phyloP scores from a whole-genome alignment of 208 protist species.

The Blechomonas ayalai region DNA sequence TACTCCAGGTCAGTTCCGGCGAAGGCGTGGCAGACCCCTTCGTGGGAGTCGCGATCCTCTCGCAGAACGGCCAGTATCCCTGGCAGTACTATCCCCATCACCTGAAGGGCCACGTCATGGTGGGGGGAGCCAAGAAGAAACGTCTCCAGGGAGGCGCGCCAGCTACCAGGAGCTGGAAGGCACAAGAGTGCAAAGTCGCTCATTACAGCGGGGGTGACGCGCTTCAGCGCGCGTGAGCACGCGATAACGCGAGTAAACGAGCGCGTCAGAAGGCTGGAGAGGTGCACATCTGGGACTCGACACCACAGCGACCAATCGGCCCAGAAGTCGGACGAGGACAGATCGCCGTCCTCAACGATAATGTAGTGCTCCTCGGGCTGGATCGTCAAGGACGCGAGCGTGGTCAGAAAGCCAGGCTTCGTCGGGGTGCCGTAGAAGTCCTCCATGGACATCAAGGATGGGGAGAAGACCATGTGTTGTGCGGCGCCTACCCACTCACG shows the following conservation, averaged over 20 bases:
- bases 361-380: conserved; percentile 21
- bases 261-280: conserved; percentile 8
- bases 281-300: conserved; percentile 9
- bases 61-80: conserved; percentile 1
- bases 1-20: no score
- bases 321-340: conserved; percentile 15
- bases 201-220: conserved; percentile 23
- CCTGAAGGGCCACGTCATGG: conserved; percentile 13
- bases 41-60: neutral
- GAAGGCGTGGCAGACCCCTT: no score
- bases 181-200: conserved; percentile 41
- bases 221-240: conserved; percentile 15
- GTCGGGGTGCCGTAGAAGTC: conserved; percentile 60
- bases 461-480: conserved; percentile 36
- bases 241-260: conserved; percentile 24
- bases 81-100: conserved; percentile 33
- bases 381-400: conserved; percentile 13
- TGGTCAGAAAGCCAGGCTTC: conserved; percentile 27
- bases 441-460: conserved; percentile 36
- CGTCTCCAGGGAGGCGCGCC: conserved; percentile 30
- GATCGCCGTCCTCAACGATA: conserved; percentile 32
- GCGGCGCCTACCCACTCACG: conserved; percentile 34
- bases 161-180: conserved; percentile 18
- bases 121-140: conserved; percentile 18
- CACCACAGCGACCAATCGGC: conserved; percentile 12